Evolutionary conservation across 148 eudicot genomes (phyloP), one percentile per base, ranked within the genome.

Genomic region (Nepenthes mirabilis): DNA sequence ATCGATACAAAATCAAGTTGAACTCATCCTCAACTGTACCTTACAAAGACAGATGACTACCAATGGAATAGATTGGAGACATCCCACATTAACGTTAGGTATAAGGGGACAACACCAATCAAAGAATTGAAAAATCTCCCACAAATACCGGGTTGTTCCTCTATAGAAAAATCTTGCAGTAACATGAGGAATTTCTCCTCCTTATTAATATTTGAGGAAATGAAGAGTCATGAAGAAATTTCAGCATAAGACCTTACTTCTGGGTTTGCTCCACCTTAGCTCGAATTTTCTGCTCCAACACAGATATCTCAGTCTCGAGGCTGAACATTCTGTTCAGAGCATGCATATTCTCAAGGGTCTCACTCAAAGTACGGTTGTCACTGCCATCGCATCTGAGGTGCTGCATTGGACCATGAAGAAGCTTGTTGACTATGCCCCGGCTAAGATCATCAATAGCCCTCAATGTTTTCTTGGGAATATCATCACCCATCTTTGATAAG

Each of bases 351-450:
- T 90, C 97, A 1, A 90, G 83, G 9, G 95, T 84, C 77, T 90
- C 97, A 10, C 56, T 79, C 65, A 90, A 65, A 37, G 89, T 90
- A 52, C 95, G 81, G 58, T 81, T 85, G 59, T 90, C 95, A 60
- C 95, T 90, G 51, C 95, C 97, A 60, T 90, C 97, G 59, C 95
- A 90, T 72, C 97, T 84, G 61, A 90, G 74, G 74, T 90, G 97
- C 67, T 86, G 95, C 95, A 90, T 84, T 11, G 97, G 97, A 36
- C 97, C 97, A 63, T 90, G 97, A 47, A 90, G 85, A 13, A 90
- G 80, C 76, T 84, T 90, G 76, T 90, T 90, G 45, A 90, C 91
- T 33, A 90, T 80, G 54, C 97, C 97, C 51, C 95, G 66, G 59
- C 97, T 90, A 34, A 90, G 91, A 68, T 87, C 95, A 74, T 90